These are phyloP conservation scores for Saxophila tyrrhenica DNA, from an alignment of 495 filamentous ascomycete genomes.

Conservation along the genomic window DNA sequence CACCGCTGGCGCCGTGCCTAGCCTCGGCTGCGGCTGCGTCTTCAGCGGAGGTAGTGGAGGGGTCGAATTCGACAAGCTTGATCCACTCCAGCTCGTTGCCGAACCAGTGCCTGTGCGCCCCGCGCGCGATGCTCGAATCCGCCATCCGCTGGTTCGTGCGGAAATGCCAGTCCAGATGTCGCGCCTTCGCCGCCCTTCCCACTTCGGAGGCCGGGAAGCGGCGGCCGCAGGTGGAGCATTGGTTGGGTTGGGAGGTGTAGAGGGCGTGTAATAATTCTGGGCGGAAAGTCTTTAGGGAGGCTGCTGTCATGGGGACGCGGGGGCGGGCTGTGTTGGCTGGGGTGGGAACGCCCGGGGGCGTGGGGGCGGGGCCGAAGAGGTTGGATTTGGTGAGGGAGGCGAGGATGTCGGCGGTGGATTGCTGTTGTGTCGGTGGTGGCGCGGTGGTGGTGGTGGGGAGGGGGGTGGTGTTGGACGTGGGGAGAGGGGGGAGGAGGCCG, in stretches of 20 bases:
- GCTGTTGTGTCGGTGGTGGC: neutral
- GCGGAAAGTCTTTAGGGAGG: slow-evolving; percentile 70
- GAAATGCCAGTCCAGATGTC: slow-evolving; percentile 97
- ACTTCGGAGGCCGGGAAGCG: slow-evolving; percentile 68
- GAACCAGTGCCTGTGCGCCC: slow-evolving; percentile 85
- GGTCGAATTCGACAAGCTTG: slow-evolving; percentile 43
- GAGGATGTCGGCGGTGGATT: slow-evolving; percentile 9
- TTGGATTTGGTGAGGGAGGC: slow-evolving; percentile 1
- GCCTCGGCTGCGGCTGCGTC: neutral
- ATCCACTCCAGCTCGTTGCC: slow-evolving; percentile 36
- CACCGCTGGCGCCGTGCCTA: slow-evolving; percentile 14
- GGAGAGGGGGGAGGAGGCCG: slow-evolving; percentile 7
- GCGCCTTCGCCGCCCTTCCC: slow-evolving; percentile 73
- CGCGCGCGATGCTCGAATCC: slow-evolving; percentile 60
- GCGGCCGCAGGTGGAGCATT: slow-evolving; percentile 83
- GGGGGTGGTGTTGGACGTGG: neutral
- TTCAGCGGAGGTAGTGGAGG: slow-evolving; percentile 32
- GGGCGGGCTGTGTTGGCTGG: neutral
- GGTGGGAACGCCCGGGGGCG: slow-evolving; percentile 14
- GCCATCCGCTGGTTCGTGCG: slow-evolving; percentile 78
- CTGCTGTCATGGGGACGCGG: slow-evolving; percentile 18
- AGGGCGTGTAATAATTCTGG: slow-evolving; percentile 58
- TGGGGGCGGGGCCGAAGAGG: slow-evolving; percentile 16
- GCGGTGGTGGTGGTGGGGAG: neutral
- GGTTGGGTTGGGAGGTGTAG: slow-evolving; percentile 67